Percentiles rank a stretch among this genome's conserved stretches.
phyloP scores from a whole-genome alignment of 1,139 yeast genomes.

The Kazachstania sp. region DNA sequence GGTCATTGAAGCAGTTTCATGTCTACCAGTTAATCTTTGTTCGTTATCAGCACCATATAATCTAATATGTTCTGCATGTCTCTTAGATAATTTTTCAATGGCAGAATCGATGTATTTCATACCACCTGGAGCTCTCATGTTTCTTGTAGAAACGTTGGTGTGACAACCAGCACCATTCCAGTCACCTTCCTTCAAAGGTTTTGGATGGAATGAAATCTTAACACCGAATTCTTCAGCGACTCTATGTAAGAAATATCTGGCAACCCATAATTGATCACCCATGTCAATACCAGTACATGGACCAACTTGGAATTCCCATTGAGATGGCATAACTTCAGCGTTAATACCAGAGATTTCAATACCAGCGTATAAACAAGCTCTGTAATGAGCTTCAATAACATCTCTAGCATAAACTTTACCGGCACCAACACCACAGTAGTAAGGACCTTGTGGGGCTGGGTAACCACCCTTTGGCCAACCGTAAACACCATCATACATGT shows the following conservation, averaged over 20 bases:
- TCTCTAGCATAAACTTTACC: conserved; percentile 98
- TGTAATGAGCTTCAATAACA: conserved; percentile 97
- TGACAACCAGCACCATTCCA: conserved; percentile 99
- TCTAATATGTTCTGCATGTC: conserved; percentile 94
- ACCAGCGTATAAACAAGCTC: conserved; percentile 94
- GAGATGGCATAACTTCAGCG: conserved; percentile 99
- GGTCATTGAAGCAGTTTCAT: conserved; percentile 94
- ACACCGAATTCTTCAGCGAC: conserved; percentile 98
- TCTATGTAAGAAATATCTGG: conserved; percentile 85
- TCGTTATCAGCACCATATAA: conserved; percentile 95
- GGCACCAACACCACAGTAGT: conserved; percentile 99
- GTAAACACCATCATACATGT: conserved; percentile 79
- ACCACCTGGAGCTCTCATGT: conserved; percentile 93
- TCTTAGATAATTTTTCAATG: conserved; percentile 84
- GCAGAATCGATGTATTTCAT: conserved; percentile 91
- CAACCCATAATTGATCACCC: conserved; percentile 98
- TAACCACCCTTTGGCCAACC: conserved; percentile 99
- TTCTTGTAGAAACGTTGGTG: conserved; percentile 90
- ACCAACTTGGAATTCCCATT: conserved; percentile 99
- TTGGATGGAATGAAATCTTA: conserved; percentile 97
- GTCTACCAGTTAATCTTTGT: conserved; percentile 92
- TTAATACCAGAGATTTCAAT: conserved; percentile 88
- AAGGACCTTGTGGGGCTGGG: conserved; percentile 99
- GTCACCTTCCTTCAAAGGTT: conserved; percentile 88
- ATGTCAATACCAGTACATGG: conserved; percentile 90